phyloP scores from a whole-genome alignment of 2,329 filamentous ascomycete genomes.

The Elsinoe ampelina region DNA sequence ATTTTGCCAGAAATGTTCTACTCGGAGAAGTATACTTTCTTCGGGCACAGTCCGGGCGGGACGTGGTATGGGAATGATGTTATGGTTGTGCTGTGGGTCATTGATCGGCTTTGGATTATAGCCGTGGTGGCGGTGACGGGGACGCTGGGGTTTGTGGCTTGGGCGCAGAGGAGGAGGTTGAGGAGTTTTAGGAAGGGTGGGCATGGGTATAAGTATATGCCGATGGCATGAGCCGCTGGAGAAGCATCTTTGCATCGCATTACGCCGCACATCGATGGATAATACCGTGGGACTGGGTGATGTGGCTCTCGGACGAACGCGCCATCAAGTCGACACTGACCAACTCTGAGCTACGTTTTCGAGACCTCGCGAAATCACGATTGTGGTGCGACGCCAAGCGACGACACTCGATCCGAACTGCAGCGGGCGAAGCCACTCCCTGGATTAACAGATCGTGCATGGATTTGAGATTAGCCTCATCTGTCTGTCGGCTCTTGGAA shows the following conservation, averaged over 20 bases:
- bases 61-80: slow-evolving; percentile 27
- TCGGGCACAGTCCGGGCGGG: slow-evolving; percentile 25
- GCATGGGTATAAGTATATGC: neutral
- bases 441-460: neutral
- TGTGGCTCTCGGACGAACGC: too few relatives aligned
- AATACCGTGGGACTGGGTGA: too few relatives aligned
- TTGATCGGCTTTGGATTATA: slow-evolving; percentile 12
- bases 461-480: neutral
- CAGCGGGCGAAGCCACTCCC: too few relatives aligned
- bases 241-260: neutral
- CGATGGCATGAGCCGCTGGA: neutral
- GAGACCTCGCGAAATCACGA: too few relatives aligned
- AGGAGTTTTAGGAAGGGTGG: neutral
- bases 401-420: too few relatives aligned
- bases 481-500: too few relatives aligned
- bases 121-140: too few relatives aligned
- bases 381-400: too few relatives aligned
- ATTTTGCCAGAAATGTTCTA: slow-evolving; percentile 25
- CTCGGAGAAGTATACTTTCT: slow-evolving; percentile 25
- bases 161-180: neutral
- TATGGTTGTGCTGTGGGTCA: slow-evolving; percentile 24
- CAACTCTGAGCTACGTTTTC: too few relatives aligned
- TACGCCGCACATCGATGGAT: neutral
- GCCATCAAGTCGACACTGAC: too few relatives aligned
- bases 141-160: too few relatives aligned